Evolutionary conservation across 345 rosid genomes (phyloP).

Genomic region (Acer yangbiense): DNA sequence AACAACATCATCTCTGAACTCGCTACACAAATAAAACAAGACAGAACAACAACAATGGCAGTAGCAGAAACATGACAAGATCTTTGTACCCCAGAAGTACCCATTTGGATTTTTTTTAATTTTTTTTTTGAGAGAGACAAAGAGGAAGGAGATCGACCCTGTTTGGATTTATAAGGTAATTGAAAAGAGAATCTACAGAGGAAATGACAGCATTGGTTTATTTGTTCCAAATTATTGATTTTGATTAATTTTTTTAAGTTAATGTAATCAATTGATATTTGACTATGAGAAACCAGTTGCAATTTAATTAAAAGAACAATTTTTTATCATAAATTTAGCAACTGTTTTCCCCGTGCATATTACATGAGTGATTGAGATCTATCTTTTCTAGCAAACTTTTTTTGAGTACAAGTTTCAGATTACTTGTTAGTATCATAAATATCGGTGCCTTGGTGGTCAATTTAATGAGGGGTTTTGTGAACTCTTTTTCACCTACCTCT

Average conservation of each 20-base stretch:
- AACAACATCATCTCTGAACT: background rate
- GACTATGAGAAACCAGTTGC: too few relatives aligned
- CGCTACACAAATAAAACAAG: background rate
- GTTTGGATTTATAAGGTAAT: background rate
- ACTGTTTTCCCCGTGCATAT: background rate
- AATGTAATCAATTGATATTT: too few relatives aligned
- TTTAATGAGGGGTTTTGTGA: background rate
- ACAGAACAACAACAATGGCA: constrained; percentile 6
- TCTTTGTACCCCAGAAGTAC: constrained; percentile 8
- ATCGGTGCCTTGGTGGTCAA: background rate
- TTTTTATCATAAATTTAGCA: background rate
- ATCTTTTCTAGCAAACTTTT: background rate
- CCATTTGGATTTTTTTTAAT: constrained; percentile 9
- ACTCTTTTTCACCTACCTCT: background rate
- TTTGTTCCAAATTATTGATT: background rate
- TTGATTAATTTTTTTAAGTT: too few relatives aligned
- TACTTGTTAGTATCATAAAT: background rate
- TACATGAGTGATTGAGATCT: background rate
- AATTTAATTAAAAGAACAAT: too few relatives aligned
- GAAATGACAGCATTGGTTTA: background rate
- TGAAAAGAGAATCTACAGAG: background rate
- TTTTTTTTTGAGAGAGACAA: background rate
- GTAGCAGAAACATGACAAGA: background rate
- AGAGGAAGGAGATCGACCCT: background rate
- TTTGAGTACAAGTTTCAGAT: too few relatives aligned